Percentiles rank a stretch among this genome's conserved stretches.
Evolutionary conservation across 2,329 filamentous ascomycete species (phyloP).

Genomic region (Emmonsiellopsis sp.): DNA sequence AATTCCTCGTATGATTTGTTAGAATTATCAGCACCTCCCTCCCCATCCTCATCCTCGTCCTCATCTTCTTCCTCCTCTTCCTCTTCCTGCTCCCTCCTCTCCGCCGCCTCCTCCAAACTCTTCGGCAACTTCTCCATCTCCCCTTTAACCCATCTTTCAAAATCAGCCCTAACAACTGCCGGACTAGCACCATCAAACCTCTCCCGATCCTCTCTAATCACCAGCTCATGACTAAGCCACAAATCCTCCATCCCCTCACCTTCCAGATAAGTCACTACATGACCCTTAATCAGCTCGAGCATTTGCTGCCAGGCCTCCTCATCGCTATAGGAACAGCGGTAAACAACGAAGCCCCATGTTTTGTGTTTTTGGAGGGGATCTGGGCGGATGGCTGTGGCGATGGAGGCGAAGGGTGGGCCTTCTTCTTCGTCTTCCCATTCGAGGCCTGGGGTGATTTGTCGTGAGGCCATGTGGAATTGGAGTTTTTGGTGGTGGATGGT

Average conservation of each 20-base stretch:
- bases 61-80: too few species aligned
- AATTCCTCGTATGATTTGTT: neutral
- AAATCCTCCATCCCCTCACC: slow-evolving; percentile 4
- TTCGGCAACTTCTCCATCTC: neutral
- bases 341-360: slow-evolving; percentile 13
- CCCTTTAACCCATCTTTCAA: slow-evolving; percentile 5
- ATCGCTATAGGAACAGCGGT: slow-evolving; percentile 12
- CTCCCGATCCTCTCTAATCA: slow-evolving; percentile 8
- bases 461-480: too few species aligned
- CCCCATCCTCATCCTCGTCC: neutral
- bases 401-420: neutral
- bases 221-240: slow-evolving; percentile 6
- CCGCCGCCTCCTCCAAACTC: too few species aligned
- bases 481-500: too few species aligned
- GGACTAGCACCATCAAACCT: slow-evolving; percentile 8
- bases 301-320: slow-evolving; percentile 11
- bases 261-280: neutral
- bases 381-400: neutral
- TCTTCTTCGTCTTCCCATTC: neutral
- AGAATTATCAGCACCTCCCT: neutral
- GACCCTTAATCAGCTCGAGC: slow-evolving; percentile 6
- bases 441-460: too few species aligned
- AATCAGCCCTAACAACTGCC: slow-evolving; percentile 11
- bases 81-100: too few species aligned
- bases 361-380: neutral